Percentiles rank a stretch among this genome's conserved stretches.
phyloP scores from a whole-genome alignment of 108 stramenopile genomes.

The Cyclotella cryptica region DNA sequence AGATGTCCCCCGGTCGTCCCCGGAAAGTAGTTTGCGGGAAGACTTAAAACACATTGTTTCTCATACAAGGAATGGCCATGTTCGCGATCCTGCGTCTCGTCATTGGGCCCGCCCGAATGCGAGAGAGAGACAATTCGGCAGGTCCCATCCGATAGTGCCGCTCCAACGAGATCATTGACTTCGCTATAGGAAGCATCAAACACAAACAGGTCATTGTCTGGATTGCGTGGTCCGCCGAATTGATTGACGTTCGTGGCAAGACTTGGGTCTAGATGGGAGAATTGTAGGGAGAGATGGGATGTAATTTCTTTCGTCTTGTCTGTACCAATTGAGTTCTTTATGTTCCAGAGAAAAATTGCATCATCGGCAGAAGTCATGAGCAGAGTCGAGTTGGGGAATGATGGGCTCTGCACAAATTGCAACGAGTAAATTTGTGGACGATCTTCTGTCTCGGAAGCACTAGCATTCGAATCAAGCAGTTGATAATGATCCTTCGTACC shows the following conservation, averaged over 20 bases:
- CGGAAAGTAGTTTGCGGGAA: constrained; percentile 43
- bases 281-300: constrained; percentile 27
- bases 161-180: constrained; percentile 76
- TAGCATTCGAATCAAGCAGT: constrained; percentile 25
- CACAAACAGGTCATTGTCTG: constrained; percentile 74
- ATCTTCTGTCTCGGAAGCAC: constrained; percentile 50
- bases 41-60: constrained; percentile 39
- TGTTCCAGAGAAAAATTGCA: constrained; percentile 81
- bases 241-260: constrained; percentile 16
- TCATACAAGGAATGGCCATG: not conserved
- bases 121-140: constrained; percentile 39
- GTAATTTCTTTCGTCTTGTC: constrained; percentile 32
- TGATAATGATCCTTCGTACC: constrained; percentile 48
- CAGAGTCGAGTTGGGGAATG: constrained; percentile 30
- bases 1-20: constrained; percentile 59
- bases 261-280: constrained; percentile 27
- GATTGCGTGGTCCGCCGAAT: constrained; percentile 87
- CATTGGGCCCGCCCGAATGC: not conserved
- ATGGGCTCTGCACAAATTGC: constrained; percentile 68
- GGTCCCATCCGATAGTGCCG: constrained; percentile 86
- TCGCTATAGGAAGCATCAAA: constrained; percentile 84
- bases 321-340: not conserved
- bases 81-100: too few species aligned
- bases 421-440: constrained; percentile 84
- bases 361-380: constrained; percentile 85